These are phyloP conservation scores for Scedosporium apiospermum DNA, from an alignment of 2,329 filamentous ascomycete species.

Conservation along the genomic window DNA sequence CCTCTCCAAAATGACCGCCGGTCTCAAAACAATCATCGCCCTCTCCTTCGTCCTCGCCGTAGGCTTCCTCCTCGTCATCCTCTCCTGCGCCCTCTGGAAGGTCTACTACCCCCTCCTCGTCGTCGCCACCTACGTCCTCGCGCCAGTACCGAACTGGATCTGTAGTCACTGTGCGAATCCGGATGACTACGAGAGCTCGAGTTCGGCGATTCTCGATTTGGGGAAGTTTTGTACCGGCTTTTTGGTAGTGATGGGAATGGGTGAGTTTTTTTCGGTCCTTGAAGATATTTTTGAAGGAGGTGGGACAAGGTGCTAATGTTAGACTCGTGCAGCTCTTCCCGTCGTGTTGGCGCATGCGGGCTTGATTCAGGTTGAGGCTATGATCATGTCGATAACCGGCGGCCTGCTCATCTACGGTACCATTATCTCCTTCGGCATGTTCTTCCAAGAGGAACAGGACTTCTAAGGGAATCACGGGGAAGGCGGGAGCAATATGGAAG, in stretches of 20 bases:
- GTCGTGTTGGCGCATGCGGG: constrained; percentile 78
- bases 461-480: constrained; percentile 48
- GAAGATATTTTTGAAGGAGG: neutral
- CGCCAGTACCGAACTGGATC: constrained; percentile 94
- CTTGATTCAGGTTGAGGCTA: constrained; percentile 73
- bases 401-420: constrained; percentile 94
- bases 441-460: constrained; percentile 96
- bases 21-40: constrained; percentile 97
- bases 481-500: neutral
- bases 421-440: constrained; percentile 96
- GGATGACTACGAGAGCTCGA: constrained; percentile 85
- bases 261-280: constrained; percentile 42
- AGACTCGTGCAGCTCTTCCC: constrained; percentile 59
- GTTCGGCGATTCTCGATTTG: constrained; percentile 81
- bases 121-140: constrained; percentile 88
- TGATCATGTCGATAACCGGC: constrained; percentile 90
- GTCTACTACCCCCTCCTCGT: constrained; percentile 93
- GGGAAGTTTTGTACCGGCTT: constrained; percentile 93
- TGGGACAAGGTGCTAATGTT: neutral
- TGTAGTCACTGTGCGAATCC: constrained; percentile 79
- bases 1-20: constrained; percentile 55
- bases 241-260: constrained; percentile 93
- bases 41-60: constrained; percentile 98
- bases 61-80: constrained; percentile 96
- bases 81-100: constrained; percentile 90